phyloP scores from a whole-genome alignment of 2,329 filamentous ascomycete species.

The Phoma sp. region DNA sequence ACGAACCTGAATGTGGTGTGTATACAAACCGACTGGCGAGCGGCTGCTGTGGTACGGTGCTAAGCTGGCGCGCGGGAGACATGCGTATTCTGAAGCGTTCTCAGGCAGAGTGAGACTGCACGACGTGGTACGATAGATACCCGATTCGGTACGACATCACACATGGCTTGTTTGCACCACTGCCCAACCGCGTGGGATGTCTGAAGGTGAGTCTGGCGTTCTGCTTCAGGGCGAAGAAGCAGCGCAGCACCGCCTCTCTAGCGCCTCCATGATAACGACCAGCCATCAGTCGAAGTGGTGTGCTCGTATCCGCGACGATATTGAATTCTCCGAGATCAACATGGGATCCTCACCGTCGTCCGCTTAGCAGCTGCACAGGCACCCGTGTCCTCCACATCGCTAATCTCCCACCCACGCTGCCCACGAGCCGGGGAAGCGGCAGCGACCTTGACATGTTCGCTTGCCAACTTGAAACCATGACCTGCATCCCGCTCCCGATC shows the following conservation, averaged over 20 bases:
- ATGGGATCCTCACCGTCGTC: constrained; percentile 3
- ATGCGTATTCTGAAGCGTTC: constrained; percentile 4
- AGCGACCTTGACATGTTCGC: constrained; percentile 10
- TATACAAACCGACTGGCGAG: background rate
- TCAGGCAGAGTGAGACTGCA: constrained; percentile 19
- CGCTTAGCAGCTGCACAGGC: constrained; percentile 5
- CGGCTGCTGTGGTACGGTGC: background rate
- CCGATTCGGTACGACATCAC: constrained; percentile 13
- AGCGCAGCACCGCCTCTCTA: constrained; percentile 1
- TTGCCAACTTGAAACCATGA: constrained; percentile 24
- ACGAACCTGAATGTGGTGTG: background rate
- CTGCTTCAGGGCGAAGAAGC: background rate
- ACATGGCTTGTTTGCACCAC: constrained; percentile 26
- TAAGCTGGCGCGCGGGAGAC: background rate
- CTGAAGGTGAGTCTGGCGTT: constrained; percentile 5
- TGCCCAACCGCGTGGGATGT: background rate
- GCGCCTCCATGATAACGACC: constrained; percentile 1
- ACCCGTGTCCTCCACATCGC: constrained; percentile 8
- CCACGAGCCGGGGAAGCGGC: constrained; percentile 23
- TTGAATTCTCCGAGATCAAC: constrained; percentile 6
- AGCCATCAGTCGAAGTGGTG: constrained; percentile 1
- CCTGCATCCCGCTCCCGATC: constrained; percentile 25
- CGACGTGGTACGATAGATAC: constrained; percentile 15
- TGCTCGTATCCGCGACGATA: constrained; percentile 1
- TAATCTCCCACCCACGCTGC: constrained; percentile 4